These are phyloP conservation scores for Lentinula sp. DNA, from an alignment of 768 basidiomycete species.

Conservation along the genomic window DNA sequence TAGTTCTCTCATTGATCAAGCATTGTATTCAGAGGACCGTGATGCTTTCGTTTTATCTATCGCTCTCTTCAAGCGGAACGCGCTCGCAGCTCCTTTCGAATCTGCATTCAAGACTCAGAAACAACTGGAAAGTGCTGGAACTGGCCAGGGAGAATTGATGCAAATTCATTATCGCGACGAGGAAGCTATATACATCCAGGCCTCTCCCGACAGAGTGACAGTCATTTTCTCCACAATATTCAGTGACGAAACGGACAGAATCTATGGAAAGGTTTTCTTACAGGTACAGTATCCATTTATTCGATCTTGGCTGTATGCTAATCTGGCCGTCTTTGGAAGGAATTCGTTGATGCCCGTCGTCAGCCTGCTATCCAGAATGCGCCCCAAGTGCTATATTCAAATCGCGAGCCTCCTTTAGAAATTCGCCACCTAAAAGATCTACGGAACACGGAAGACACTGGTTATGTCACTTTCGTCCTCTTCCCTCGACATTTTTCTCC, in stretches of 20 bases:
- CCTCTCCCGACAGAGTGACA: conserved; percentile 91
- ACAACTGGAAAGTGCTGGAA: conserved; percentile 67
- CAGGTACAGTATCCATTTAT: conserved; percentile 51
- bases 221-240: conserved; percentile 97
- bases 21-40: conserved; percentile 56
- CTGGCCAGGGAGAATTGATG: conserved; percentile 79
- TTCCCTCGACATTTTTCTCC: conserved; percentile 92
- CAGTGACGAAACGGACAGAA: conserved; percentile 93
- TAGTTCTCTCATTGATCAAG: background rate
- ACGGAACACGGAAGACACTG: conserved; percentile 79
- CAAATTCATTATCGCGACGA: conserved; percentile 92
- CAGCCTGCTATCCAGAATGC: conserved; percentile 92
- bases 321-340: conserved; percentile 37
- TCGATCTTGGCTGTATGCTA: background rate
- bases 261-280: conserved; percentile 96
- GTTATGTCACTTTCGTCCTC: conserved; percentile 96
- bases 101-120: conserved; percentile 80
- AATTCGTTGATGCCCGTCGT: conserved; percentile 98
- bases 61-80: conserved; percentile 86
- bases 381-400: conserved; percentile 94
- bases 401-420: conserved; percentile 94
- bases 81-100: conserved; percentile 93
- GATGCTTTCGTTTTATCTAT: conserved; percentile 76
- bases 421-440: conserved; percentile 83
- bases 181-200: conserved; percentile 94